Evolutionary conservation across 352 stramenopile species (phyloP).

Genomic region (Albugo candida): DNA sequence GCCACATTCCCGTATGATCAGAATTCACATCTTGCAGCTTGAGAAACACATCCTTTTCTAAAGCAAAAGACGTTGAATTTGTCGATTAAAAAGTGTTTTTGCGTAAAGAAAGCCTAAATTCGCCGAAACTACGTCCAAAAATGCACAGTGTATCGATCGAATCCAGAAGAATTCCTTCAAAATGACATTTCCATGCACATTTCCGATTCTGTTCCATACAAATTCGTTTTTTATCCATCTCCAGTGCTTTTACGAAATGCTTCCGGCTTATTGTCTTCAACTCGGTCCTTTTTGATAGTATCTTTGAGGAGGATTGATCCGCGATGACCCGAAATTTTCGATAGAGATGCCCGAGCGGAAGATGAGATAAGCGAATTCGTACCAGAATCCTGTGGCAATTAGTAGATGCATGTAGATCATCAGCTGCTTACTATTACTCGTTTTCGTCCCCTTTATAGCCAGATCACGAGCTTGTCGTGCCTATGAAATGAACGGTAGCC

Average conservation of each 20-base stretch:
- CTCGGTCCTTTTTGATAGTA: not conserved
- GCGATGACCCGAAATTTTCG: constrained; percentile 18
- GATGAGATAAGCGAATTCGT: constrained; percentile 32
- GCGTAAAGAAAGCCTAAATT: constrained; percentile 72
- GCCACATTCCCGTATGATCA: constrained; percentile 74
- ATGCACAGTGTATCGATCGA: constrained; percentile 37
- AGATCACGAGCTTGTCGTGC: constrained; percentile 33
- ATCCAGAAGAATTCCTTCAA: constrained; percentile 69
- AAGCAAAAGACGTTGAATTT: constrained; percentile 10
- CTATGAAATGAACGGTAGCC: constrained; percentile 38
- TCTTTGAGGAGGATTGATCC: no score
- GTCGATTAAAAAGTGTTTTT: constrained; percentile 13
- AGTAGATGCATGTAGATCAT: constrained; percentile 39
- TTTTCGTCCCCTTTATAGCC: constrained; percentile 10
- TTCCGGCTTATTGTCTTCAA: constrained; percentile 17
- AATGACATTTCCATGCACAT: constrained; percentile 31
- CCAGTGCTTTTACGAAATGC: constrained; percentile 28
- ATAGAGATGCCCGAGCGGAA: constrained; percentile 15
- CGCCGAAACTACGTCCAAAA: constrained; percentile 46
- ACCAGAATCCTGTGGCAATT: constrained; percentile 54
- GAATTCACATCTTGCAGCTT: constrained; percentile 64
- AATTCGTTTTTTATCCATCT: constrained; percentile 20
- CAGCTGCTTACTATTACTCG: constrained; percentile 2
- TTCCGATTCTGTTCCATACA: constrained; percentile 60
- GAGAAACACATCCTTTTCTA: constrained; percentile 62